A percentile compares a stretch with the other conserved stretches of the same genome.
phyloP scores from a whole-genome alignment of 1,139 yeast species.

The Geotrichum reessii region DNA sequence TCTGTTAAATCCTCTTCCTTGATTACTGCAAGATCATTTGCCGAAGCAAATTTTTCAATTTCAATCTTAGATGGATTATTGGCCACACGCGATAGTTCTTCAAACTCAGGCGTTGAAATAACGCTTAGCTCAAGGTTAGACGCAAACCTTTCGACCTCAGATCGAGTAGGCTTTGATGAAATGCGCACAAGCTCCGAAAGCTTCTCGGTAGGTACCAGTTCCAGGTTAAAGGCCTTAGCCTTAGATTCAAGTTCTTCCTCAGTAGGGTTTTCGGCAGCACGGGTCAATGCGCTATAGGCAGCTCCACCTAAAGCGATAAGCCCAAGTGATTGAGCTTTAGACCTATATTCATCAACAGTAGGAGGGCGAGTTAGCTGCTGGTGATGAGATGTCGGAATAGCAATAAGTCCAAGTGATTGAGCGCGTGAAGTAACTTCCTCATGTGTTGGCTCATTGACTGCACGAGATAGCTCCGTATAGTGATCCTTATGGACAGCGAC shows the following conservation, averaged over 20 bases:
- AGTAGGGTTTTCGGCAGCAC: constrained; percentile 28
- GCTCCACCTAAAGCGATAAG: constrained; percentile 26
- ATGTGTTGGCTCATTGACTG: constrained; percentile 23
- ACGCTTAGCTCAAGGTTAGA: constrained; percentile 25
- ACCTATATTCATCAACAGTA: constrained; percentile 17
- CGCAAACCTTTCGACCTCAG: constrained; percentile 18
- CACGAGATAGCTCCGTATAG: constrained; percentile 21
- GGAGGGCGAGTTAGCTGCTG: constrained; percentile 11
- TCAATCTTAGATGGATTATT: constrained; percentile 20
- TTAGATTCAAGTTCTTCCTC: constrained; percentile 24
- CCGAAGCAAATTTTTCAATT: constrained; percentile 39
- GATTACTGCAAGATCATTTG: constrained; percentile 33
- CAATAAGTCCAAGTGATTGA: constrained; percentile 36
- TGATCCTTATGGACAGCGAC: constrained; percentile 24
- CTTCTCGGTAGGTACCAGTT: constrained; percentile 38
- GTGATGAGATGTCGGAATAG: constrained; percentile 32
- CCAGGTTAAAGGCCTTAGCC: constrained; percentile 12
- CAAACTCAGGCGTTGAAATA: constrained; percentile 39
- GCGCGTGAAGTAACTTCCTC: constrained; percentile 31
- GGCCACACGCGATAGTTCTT: constrained; percentile 20
- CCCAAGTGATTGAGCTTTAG: constrained; percentile 26
- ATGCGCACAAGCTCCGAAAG: constrained; percentile 28
- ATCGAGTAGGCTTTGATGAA: constrained; percentile 21
- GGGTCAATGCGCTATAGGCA: constrained; percentile 23
- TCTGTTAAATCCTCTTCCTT: constrained; percentile 27